Evolutionary conservation across 2,329 filamentous ascomycete genomes (phyloP).

Genomic region (Arthrobotrys megalospora): DNA sequence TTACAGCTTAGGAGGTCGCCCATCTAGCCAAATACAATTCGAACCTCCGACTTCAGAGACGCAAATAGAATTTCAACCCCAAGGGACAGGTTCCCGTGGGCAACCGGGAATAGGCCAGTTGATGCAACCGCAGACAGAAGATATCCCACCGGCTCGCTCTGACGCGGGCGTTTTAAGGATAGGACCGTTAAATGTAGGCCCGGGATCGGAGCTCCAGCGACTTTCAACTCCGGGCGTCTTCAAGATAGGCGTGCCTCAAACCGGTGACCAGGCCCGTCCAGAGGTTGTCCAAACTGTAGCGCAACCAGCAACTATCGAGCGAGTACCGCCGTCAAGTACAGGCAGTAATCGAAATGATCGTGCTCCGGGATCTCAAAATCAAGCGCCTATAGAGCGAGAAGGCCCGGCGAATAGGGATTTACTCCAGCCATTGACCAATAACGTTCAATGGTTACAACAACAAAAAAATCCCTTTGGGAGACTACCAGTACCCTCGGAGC

Average conservation of each 20-base stretch:
- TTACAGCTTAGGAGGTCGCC: too few species aligned
- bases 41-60: too few species aligned
- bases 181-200: too few species aligned
- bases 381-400: neutral
- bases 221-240: neutral
- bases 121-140: too few species aligned
- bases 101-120: too few species aligned
- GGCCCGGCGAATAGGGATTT: neutral
- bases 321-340: neutral
- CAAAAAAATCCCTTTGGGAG: neutral
- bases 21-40: too few species aligned
- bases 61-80: too few species aligned
- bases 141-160: neutral
- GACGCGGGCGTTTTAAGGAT: neutral
- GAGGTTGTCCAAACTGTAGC: neutral
- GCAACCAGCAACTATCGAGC: neutral
- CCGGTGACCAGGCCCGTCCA: too few species aligned
- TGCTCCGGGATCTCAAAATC: neutral
- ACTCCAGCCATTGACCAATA: neutral
- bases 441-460: neutral
- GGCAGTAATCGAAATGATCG: neutral
- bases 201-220: neutral
- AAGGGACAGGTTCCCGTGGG: too few species aligned
- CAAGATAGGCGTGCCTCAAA: neutral
- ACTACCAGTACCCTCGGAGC: neutral